These are phyloP conservation scores for Lantana camara DNA, from an alignment of 257 asterid species.

Conservation along the genomic window DNA sequence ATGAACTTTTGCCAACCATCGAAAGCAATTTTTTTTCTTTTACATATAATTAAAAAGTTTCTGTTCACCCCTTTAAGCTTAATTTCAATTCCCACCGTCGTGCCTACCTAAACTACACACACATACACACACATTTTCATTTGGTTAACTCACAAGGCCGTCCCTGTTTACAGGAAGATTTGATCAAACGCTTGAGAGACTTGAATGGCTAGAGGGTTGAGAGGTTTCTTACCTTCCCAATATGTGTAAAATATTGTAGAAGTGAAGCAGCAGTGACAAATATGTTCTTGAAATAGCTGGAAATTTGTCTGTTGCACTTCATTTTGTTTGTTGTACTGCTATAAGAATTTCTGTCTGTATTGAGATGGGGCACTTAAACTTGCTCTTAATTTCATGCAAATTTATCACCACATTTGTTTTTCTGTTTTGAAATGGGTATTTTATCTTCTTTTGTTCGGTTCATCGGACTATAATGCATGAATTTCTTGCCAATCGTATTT, in stretches of 20 bases:
- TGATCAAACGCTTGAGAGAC: conserved; percentile 62
- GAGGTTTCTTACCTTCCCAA: conserved; percentile 19
- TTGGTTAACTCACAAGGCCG: not conserved
- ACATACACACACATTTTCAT: too few species aligned
- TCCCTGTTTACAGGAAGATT: conserved; percentile 55
- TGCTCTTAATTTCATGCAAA: too few species aligned
- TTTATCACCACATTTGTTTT: not conserved
- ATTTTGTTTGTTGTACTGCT: conserved; percentile 16
- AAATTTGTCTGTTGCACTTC: conserved; percentile 18
- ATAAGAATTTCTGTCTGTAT: not conserved
- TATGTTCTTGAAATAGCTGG: conserved; percentile 16
- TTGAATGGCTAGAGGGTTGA: conserved; percentile 31
- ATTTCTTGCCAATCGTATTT: too few species aligned
- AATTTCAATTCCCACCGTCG: too few species aligned
- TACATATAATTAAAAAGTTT: too few species aligned
- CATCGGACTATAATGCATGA: too few species aligned
- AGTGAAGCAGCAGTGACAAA: conserved; percentile 24
- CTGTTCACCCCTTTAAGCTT: too few species aligned
- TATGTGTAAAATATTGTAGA: conserved; percentile 23
- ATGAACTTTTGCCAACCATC: too few species aligned
- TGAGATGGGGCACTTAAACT: not conserved
- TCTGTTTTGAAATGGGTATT: too few species aligned
- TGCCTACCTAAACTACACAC: too few species aligned
- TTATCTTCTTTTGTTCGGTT: too few species aligned
- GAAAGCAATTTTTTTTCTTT: too few species aligned